Conservation (phyloP, 345 rosid genomes). For the Gynandropsis gynandra region DNA sequence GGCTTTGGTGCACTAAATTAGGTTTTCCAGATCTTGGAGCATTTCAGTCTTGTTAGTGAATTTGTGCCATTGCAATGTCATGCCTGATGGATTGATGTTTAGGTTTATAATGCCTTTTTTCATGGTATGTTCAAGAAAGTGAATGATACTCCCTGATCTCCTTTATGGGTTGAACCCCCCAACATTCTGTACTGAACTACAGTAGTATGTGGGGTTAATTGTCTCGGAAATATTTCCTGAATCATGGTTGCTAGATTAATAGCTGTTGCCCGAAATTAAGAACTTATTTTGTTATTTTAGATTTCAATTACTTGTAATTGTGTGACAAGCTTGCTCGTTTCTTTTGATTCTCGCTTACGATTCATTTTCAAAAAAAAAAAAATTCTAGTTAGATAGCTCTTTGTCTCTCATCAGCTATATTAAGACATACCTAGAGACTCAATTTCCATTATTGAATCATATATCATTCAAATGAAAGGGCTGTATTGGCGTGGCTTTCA, state of each 20-base stretch:
- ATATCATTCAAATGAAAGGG: slow-evolving; percentile 45
- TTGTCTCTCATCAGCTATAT: neutral
- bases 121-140: neutral
- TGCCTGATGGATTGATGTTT: neutral
- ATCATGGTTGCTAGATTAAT: neutral
- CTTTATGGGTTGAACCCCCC: slow-evolving; percentile 5
- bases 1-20: slow-evolving; percentile 2
- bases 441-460: slow-evolving; percentile 1
- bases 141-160: neutral
- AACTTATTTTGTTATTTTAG: neutral
- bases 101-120: slow-evolving; percentile 1
- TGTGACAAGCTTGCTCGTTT: neutral
- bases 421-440: slow-evolving; percentile 4
- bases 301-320: neutral
- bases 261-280: slow-evolving; percentile 2
- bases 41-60: neutral
- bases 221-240: neutral
- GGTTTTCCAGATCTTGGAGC: slow-evolving; percentile 4
- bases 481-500: slow-evolving; percentile 92
- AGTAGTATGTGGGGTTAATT: neutral
- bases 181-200: slow-evolving; percentile 2
- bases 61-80: neutral
- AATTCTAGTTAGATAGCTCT: neutral
- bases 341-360: neutral
- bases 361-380: slow-evolving; percentile 1